Percentiles rank a stretch among this genome's conserved stretches.
Evolutionary conservation across 2,329 filamentous ascomycete genomes (phyloP).

Genomic region (Phialophora macrospora): DNA sequence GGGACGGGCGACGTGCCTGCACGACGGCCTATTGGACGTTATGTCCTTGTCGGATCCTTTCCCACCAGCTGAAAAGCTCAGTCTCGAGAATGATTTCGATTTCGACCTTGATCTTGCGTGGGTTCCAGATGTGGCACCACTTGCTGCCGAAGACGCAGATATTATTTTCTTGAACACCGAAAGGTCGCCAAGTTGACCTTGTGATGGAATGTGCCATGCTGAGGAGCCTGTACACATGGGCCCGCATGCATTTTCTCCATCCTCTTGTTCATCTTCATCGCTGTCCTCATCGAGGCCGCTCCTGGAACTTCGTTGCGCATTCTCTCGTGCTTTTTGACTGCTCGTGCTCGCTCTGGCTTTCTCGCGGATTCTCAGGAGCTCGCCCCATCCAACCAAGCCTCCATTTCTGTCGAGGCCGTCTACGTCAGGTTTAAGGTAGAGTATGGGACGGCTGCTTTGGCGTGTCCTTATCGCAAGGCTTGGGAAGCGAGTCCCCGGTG

Average conservation of each 20-base stretch:
- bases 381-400: slow-evolving; percentile 52
- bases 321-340: neutral
- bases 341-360: slow-evolving; percentile 19
- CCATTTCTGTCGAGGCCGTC: slow-evolving; percentile 50
- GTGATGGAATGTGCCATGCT: neutral
- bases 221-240: slow-evolving; percentile 23
- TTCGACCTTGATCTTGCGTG: slow-evolving; percentile 12
- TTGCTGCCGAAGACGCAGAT: slow-evolving; percentile 11
- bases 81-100: slow-evolving; percentile 18
- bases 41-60: slow-evolving; percentile 10
- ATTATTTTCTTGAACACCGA: slow-evolving; percentile 5
- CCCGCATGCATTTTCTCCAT: neutral
- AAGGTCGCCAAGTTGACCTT: slow-evolving; percentile 2
- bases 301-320: neutral
- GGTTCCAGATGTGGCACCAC: neutral
- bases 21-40: neutral
- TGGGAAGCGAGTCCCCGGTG: slow-evolving; percentile 2
- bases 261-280: neutral
- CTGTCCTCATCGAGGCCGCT: neutral
- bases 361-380: slow-evolving; percentile 51
- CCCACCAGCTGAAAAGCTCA: slow-evolving; percentile 11
- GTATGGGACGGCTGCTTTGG: slow-evolving; percentile 39
- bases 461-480: neutral
- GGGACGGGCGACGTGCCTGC: slow-evolving; percentile 25
- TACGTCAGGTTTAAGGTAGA: slow-evolving; percentile 51